Conservation (phyloP, 2,329 filamentous ascomycete genomes). For the Podosphaera aphanis region DNA sequence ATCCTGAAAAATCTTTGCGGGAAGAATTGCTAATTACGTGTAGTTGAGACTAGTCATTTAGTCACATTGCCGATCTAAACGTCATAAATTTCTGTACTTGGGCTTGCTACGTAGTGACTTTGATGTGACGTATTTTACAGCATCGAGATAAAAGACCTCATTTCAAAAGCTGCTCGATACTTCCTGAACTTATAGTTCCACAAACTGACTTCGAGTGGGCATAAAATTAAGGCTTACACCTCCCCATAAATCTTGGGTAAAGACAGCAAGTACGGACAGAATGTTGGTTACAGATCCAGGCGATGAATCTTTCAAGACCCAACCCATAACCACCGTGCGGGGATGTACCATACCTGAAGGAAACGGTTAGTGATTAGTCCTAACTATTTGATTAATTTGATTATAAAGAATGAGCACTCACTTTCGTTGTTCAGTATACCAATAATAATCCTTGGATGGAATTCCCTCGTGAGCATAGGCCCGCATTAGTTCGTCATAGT, state of each 20-base stretch:
- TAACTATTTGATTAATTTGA: not conserved
- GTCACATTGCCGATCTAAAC: no score
- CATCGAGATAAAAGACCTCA: no score
- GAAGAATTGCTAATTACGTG: no score
- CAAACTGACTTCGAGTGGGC: no score
- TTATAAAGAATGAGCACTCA: constrained; percentile 23
- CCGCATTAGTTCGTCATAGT: constrained; percentile 68
- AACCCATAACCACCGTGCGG: constrained; percentile 68
- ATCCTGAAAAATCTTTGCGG: no score
- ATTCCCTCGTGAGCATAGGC: constrained; percentile 78
- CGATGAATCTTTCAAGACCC: constrained; percentile 57
- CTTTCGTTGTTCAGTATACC: constrained; percentile 91
- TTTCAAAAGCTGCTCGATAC: no score
- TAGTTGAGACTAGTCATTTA: no score
- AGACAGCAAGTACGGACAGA: constrained; percentile 44
- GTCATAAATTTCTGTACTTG: no score
- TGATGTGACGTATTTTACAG: no score
- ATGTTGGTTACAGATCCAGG: constrained; percentile 40
- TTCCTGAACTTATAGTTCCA: no score
- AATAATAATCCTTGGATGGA: constrained; percentile 71
- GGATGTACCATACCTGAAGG: constrained; percentile 59
- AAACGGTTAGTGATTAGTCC: not conserved
- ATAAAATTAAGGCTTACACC: constrained; percentile 49
- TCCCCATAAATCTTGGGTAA: constrained; percentile 61
- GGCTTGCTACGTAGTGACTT: no score